phyloP scores from a whole-genome alignment of 129 eudicot genomes.

The Pittosporum tobira region DNA sequence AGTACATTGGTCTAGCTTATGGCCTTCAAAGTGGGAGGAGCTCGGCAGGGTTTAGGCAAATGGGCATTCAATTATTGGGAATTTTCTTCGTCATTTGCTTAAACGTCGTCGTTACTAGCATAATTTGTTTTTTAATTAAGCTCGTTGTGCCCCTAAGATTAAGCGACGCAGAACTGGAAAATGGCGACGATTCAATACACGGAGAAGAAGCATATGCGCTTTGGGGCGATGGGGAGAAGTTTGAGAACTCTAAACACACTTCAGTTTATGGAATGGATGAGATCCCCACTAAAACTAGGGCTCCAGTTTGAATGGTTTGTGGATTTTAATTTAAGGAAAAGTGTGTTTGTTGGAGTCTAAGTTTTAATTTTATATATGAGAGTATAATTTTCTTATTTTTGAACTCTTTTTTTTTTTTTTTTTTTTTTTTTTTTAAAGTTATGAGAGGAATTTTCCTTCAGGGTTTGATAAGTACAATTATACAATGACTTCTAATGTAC shows the following conservation, averaged over 20 bases:
- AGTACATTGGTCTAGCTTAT: conserved; percentile 30
- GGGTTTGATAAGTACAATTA: not conserved
- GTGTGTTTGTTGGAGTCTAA: not conserved
- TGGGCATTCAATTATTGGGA: conserved; percentile 37
- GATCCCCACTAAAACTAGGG: not conserved
- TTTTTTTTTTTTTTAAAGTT: too few relatives aligned
- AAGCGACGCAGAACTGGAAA: conserved; percentile 17
- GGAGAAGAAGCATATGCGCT: conserved; percentile 49
- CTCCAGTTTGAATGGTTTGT: not conserved
- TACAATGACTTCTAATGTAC: not conserved
- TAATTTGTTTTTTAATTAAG: conserved; percentile 28
- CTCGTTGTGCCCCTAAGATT: conserved; percentile 30
- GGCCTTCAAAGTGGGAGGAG: conserved; percentile 24
- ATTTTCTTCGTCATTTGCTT: conserved; percentile 16
- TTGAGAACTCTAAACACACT: conserved; percentile 23
- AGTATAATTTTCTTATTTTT: too few relatives aligned
- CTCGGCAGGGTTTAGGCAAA: conserved; percentile 31
- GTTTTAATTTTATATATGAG: not conserved
- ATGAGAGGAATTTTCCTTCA: not conserved
- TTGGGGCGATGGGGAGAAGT: conserved; percentile 47
- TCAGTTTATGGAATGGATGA: conserved; percentile 23
- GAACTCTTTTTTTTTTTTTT: too few relatives aligned
- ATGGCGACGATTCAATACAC: conserved; percentile 38
- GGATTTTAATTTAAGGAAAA: not conserved
- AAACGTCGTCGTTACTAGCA: conserved; percentile 26